These are phyloP conservation scores for Helicocarpus griseus DNA, from an alignment of 2,329 filamentous ascomycete genomes.

Conservation along the genomic window DNA sequence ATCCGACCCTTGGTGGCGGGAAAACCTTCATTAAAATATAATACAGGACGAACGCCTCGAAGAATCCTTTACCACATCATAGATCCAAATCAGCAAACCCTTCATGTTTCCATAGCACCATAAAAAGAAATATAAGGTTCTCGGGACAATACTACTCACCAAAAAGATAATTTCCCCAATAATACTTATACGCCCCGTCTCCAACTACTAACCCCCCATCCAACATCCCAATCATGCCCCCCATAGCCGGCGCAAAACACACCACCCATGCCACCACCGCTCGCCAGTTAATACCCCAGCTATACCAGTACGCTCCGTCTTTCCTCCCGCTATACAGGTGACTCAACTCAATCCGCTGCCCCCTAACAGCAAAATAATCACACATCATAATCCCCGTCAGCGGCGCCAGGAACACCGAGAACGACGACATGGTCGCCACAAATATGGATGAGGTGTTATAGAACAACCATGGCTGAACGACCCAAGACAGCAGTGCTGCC, in stretches of 20 bases:
- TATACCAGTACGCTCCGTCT: background rate
- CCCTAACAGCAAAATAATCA: background rate
- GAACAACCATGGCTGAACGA: background rate
- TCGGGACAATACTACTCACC: too few species aligned
- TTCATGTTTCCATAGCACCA: too few species aligned
- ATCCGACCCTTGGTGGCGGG: background rate
- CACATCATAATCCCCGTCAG: background rate
- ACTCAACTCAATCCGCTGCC: background rate
- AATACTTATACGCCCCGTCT: too few species aligned
- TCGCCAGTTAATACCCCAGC: too few species aligned
- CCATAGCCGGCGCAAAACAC: too few species aligned
- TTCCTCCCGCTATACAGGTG: background rate
- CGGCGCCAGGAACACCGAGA: background rate
- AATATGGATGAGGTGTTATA: background rate
- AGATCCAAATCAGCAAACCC: too few species aligned
- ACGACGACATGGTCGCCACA: background rate
- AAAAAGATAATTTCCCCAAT: too few species aligned
- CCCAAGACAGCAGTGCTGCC: background rate
- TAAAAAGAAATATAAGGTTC: too few species aligned
- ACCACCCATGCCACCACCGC: too few species aligned
- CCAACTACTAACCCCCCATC: too few species aligned
- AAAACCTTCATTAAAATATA: background rate
- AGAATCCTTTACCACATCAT: background rate
- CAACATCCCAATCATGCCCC: too few species aligned
- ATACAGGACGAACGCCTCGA: background rate